A percentile compares a stretch with the other conserved stretches of the same genome.
phyloP scores from a whole-genome alignment of 306 rosid genomes.

The Arachis stenosperma region DNA sequence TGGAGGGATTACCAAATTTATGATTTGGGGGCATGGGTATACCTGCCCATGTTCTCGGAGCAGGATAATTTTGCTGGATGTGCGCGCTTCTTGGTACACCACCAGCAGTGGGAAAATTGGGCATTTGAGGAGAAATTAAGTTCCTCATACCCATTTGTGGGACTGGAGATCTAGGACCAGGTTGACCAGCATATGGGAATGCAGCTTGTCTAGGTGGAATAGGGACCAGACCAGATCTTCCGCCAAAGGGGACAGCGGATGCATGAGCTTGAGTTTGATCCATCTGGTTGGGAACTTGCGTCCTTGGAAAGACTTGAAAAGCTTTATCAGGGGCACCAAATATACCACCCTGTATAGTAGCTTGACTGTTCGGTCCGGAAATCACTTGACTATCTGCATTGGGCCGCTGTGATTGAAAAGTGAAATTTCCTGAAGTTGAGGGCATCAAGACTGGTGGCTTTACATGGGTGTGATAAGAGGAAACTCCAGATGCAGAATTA shows the following conservation, averaged over 20 bases:
- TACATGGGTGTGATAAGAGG: constrained; percentile 42
- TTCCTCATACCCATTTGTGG: constrained; percentile 60
- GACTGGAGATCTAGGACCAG: constrained; percentile 44
- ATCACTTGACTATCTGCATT: constrained; percentile 53
- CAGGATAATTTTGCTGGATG: constrained; percentile 54
- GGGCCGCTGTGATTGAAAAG: constrained; percentile 65
- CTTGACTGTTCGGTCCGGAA: constrained; percentile 51
- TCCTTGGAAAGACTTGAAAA: constrained; percentile 59
- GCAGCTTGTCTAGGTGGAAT: constrained; percentile 54
- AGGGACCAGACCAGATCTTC: constrained; percentile 50
- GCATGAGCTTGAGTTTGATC: constrained; percentile 55
- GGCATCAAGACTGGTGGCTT: constrained; percentile 47
- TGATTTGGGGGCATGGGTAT: constrained; percentile 48
- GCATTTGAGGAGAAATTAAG: constrained; percentile 64
- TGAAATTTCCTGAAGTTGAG: constrained; percentile 66
- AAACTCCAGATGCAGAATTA: constrained; percentile 50
- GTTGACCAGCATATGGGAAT: constrained; percentile 54
- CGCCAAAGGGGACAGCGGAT: constrained; percentile 48
- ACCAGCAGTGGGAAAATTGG: constrained; percentile 41
- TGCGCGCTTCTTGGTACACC: constrained; percentile 52
- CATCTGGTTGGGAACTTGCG: constrained; percentile 49
- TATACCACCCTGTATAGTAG: constrained; percentile 43
- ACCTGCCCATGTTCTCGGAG: constrained; percentile 50
- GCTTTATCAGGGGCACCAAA: constrained; percentile 50
- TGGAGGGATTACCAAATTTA: constrained; percentile 47